Conservation (phyloP, 1,284 basidiomycete species). For the Coriolopsis trogii region DNA sequence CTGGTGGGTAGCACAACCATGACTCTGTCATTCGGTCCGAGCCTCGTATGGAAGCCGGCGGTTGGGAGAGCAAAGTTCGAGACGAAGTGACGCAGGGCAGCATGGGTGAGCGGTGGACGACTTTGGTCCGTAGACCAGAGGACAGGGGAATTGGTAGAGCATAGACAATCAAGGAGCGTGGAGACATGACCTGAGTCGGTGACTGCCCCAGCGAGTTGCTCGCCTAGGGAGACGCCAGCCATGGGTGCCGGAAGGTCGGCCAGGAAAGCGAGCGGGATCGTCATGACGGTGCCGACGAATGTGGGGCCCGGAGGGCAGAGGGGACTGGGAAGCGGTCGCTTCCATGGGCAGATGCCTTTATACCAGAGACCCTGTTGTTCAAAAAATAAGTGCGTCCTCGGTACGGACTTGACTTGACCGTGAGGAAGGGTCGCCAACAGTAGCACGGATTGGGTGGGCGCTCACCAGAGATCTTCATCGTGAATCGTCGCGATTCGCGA, state of each 20-base stretch:
- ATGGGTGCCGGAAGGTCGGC: constrained; percentile 13
- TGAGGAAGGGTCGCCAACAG: background rate
- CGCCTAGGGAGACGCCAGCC: constrained; percentile 15
- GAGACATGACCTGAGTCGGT: constrained; percentile 21
- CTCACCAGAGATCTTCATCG: too few relatives aligned
- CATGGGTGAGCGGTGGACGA: constrained; percentile 20
- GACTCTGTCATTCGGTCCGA: constrained; percentile 22
- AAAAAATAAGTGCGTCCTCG: background rate
- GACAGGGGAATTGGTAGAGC: constrained; percentile 17
- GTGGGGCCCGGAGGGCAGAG: constrained; percentile 6
- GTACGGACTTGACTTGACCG: background rate
- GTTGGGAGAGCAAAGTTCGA: constrained; percentile 19
- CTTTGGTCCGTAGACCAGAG: constrained; percentile 20
- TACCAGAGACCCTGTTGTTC: too few relatives aligned
- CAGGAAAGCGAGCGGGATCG: constrained; percentile 23
- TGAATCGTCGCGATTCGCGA: background rate
- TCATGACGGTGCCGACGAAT: constrained; percentile 12
- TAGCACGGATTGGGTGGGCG: too few relatives aligned
- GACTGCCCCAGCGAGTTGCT: constrained; percentile 19
- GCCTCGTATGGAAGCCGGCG: constrained; percentile 15
- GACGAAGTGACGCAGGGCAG: constrained; percentile 18
- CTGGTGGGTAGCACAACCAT: constrained; percentile 25
- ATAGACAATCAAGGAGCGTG: constrained; percentile 22
- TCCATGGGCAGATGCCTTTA: too few relatives aligned
- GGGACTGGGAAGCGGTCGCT: too few relatives aligned